Conservation (phyloP, 805 yeast species). For the Hagleromyces aurorensis region DNA sequence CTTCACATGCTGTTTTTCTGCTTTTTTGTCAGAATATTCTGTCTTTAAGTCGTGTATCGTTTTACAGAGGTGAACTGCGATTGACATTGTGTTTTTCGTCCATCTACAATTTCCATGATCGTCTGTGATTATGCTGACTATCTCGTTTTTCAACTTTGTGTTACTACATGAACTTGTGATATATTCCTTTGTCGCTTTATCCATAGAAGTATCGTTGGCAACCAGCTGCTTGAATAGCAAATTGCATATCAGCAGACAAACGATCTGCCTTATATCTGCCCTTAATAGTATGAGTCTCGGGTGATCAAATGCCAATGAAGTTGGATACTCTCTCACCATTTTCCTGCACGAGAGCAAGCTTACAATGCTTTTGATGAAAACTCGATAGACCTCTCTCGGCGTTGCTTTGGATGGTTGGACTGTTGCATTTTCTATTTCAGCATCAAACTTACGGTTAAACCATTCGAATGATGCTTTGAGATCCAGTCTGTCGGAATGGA, state of each 20-base stretch:
- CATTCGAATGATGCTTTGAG: constrained; percentile 56
- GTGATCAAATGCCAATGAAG: constrained; percentile 76
- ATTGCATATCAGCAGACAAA: constrained; percentile 67
- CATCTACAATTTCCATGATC: constrained; percentile 83
- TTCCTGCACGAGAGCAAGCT: constrained; percentile 67
- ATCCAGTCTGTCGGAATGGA: constrained; percentile 46
- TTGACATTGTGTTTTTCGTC: constrained; percentile 72
- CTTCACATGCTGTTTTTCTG: constrained; percentile 1
- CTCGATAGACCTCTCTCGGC: constrained; percentile 29
- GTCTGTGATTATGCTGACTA: constrained; percentile 73
- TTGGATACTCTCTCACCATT: constrained; percentile 77
- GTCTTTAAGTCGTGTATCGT: constrained; percentile 25
- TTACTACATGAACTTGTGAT: constrained; percentile 33
- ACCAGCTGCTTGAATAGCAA: constrained; percentile 66
- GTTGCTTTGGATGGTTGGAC: constrained; percentile 4
- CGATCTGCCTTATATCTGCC: constrained; percentile 80
- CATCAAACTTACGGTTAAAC: constrained; percentile 39
- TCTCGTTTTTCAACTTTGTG: constrained; percentile 53
- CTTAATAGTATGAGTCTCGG: constrained; percentile 67
- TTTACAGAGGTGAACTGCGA: constrained; percentile 47
- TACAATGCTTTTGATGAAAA: constrained; percentile 46
- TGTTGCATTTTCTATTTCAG: constrained; percentile 16
- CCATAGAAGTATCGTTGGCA: constrained; percentile 27
- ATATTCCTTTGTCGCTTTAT: constrained; percentile 30
- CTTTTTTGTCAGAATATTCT: constrained; percentile 10